These are phyloP conservation scores for Xylariaceae sp. DNA, from an alignment of 2,329 filamentous ascomycete genomes.

Conservation along the genomic window DNA sequence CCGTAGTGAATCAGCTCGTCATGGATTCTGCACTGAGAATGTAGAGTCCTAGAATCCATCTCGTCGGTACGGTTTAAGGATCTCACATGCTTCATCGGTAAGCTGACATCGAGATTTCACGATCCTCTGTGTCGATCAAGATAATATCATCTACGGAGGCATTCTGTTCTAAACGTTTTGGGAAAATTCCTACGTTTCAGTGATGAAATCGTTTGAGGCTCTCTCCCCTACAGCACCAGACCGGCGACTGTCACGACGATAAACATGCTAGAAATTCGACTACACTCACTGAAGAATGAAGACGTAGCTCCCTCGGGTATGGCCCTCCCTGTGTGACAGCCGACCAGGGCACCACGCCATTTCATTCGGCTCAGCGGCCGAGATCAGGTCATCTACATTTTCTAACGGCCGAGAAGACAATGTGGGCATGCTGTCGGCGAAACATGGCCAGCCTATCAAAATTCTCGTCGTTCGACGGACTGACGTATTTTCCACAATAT, in stretches of 20 bases:
- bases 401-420: constrained; percentile 21
- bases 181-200: constrained; percentile 15
- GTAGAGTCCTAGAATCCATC: neutral
- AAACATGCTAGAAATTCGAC: constrained; percentile 15
- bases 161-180: constrained; percentile 15
- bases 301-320: constrained; percentile 24
- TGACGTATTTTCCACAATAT: neutral
- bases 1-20: neutral
- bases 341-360: constrained; percentile 23
- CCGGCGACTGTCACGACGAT: constrained; percentile 17
- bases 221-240: neutral
- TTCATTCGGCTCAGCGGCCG: constrained; percentile 14
- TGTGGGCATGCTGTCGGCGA: constrained; percentile 13
- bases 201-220: constrained; percentile 6
- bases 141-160: constrained; percentile 11
- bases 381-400: constrained; percentile 21
- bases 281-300: constrained; percentile 23
- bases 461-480: neutral
- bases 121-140: constrained; percentile 27
- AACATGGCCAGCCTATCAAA: constrained; percentile 9
- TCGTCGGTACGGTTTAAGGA: constrained; percentile 6
- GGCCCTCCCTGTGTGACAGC: constrained; percentile 26
- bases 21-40: neutral
- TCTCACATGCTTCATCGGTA: constrained; percentile 9
- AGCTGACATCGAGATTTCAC: constrained; percentile 6